A percentile compares a stretch with the other conserved stretches of the same genome.
Conservation (phyloP, 73 alveolate genomes). For the Durusdinium trenchii region DNA sequence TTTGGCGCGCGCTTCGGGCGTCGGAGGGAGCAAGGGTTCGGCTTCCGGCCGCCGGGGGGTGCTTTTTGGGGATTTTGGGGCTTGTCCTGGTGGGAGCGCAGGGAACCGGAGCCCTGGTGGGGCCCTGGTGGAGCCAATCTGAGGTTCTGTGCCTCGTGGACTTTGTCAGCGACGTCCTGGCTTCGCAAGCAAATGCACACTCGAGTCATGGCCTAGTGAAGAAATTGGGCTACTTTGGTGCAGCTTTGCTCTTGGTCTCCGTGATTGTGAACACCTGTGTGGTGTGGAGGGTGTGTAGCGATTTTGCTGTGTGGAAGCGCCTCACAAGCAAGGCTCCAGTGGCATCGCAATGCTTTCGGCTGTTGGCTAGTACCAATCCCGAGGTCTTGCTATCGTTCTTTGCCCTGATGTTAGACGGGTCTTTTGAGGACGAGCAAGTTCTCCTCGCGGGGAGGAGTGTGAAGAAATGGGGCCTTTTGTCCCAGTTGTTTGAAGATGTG, state of each 20-base stretch:
- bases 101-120: no score
- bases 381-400: background rate
- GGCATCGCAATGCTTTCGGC: background rate
- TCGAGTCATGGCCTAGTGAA: background rate
- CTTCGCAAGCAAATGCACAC: background rate
- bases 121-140: background rate
- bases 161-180: background rate
- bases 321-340: background rate
- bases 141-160: background rate
- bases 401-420: background rate
- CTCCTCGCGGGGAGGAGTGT: background rate
- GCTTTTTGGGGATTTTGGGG: no score
- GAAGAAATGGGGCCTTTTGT: background rate
- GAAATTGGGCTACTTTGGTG: background rate
- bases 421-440: background rate
- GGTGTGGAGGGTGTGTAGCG: background rate
- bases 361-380: background rate
- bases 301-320: background rate
- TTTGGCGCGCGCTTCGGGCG: no score
- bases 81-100: no score
- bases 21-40: no score
- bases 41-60: no score
- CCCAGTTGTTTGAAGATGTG: background rate
- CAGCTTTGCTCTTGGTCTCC: background rate
- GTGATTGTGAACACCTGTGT: background rate